Conservation (phyloP, 805 yeast species). For the Scheffersomyces spartinae region DNA sequence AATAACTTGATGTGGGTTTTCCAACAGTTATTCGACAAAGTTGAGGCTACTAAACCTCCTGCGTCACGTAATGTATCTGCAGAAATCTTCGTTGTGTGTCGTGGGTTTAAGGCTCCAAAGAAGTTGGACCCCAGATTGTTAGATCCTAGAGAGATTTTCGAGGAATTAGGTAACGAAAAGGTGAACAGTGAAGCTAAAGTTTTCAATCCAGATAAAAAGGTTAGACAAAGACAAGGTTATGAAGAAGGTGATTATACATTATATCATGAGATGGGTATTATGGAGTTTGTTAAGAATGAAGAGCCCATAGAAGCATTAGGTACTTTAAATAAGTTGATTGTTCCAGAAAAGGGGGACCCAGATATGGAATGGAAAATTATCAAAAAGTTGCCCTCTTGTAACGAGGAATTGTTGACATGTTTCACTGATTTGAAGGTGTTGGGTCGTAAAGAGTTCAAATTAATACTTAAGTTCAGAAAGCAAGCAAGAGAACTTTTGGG, state of each 20-base stretch:
- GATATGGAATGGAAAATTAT: conserved; percentile 66
- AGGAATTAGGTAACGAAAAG: conserved; percentile 68
- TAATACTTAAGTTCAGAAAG: conserved; percentile 78
- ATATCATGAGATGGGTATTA: conserved; percentile 58
- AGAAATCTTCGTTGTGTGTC: conserved; percentile 95
- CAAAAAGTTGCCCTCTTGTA: conserved; percentile 64
- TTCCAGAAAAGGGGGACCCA: conserved; percentile 38
- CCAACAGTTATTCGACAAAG: conserved; percentile 89
- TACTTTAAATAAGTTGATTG: conserved; percentile 48
- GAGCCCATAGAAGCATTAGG: conserved; percentile 83
- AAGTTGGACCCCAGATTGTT: conserved; percentile 84
- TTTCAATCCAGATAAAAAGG: conserved; percentile 87
- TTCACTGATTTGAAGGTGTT: conserved; percentile 85
- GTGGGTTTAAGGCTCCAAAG: conserved; percentile 93
- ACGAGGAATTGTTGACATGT: conserved; percentile 69
- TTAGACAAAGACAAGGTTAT: conserved; percentile 90
- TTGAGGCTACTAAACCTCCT: conserved; percentile 98
- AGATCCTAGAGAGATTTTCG: conserved; percentile 90
- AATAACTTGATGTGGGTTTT: conserved; percentile 96
- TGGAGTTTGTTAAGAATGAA: conserved; percentile 73
- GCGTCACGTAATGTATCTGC: conserved; percentile 99
- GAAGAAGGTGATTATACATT: conserved; percentile 80
- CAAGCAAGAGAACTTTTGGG: conserved; percentile 73
- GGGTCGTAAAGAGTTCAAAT: conserved; percentile 88
- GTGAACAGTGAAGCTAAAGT: conserved; percentile 84